Conservation (phyloP, 1,284 basidiomycete genomes). For the Uromyces viciae-fabae region DNA sequence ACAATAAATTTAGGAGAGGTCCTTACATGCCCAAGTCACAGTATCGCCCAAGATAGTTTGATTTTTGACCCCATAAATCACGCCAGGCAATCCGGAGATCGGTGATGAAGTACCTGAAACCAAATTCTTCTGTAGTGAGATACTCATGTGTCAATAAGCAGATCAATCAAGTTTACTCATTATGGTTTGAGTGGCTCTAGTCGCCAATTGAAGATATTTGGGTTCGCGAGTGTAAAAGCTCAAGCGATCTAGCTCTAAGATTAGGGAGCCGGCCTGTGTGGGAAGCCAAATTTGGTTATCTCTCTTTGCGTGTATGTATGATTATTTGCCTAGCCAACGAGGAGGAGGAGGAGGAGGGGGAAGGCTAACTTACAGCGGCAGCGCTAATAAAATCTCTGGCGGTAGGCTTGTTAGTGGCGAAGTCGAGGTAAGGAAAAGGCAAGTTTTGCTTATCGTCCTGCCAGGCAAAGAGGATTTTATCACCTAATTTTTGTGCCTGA, state of each 20-base stretch:
- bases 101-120: not conserved
- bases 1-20: not conserved
- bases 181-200: constrained; percentile 15
- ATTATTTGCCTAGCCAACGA: too few species aligned
- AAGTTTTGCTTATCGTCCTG: constrained; percentile 29
- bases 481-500: constrained; percentile 29
- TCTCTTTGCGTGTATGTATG: too few species aligned
- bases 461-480: constrained; percentile 30
- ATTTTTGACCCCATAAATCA: constrained; percentile 28
- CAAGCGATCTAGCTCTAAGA: constrained; percentile 41
- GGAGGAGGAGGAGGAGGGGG: not conserved
- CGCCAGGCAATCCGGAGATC: constrained; percentile 26
- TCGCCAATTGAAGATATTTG: constrained; percentile 33
- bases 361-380: constrained; percentile 19
- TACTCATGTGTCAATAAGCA: too few species aligned
- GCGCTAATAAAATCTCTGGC: constrained; percentile 9
- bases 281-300: not conserved
- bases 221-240: constrained; percentile 29
- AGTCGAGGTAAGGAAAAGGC: constrained; percentile 18
- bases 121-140: too few species aligned
- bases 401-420: constrained; percentile 1
- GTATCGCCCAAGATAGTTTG: constrained; percentile 15
- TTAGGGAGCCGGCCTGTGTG: constrained; percentile 36
- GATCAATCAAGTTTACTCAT: constrained; percentile 17
- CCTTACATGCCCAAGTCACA: constrained; percentile 37